A percentile compares a stretch with the other conserved stretches of the same genome.
Evolutionary conservation across 2,329 filamentous ascomycete genomes (phyloP).

Genomic region (Cladosporium phlei): DNA sequence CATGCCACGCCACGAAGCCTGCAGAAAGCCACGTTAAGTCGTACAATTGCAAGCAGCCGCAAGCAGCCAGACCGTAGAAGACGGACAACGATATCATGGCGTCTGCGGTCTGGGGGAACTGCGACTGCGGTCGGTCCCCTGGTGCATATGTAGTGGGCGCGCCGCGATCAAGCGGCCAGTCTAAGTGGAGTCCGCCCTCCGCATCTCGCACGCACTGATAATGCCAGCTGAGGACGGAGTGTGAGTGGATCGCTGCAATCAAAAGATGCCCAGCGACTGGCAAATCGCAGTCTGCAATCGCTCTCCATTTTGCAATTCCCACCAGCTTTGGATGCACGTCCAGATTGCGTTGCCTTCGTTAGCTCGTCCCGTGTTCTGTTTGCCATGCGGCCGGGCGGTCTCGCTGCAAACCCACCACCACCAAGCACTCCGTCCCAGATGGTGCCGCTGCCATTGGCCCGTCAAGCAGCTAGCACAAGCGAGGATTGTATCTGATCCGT

Average conservation of each 20-base stretch:
- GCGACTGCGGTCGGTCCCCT: background rate
- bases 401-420: conserved; percentile 8
- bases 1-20: conserved; percentile 4
- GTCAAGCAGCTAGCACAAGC: conserved; percentile 13
- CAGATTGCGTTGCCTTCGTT: conserved; percentile 12
- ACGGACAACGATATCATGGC: conserved; percentile 5
- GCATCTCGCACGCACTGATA: conserved; percentile 4
- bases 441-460: conserved; percentile 6
- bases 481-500: conserved; percentile 10
- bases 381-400: conserved; percentile 13
- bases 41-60: background rate
- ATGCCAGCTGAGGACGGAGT: conserved; percentile 8
- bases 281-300: conserved; percentile 5
- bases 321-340: conserved; percentile 2
- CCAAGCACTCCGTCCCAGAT: conserved; percentile 9
- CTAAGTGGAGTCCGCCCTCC: conserved; percentile 7
- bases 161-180: conserved; percentile 4
- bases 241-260: conserved; percentile 15
- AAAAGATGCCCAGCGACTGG: conserved; percentile 1
- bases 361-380: conserved; percentile 15
- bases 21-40: background rate
- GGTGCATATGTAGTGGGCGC: background rate
- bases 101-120: conserved; percentile 4
- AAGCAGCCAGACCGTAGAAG: conserved; percentile 1
- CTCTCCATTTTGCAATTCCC: conserved; percentile 11